A percentile compares a stretch with the other conserved stretches of the same genome.
phyloP scores from a whole-genome alignment of 805 yeast species.

The Wickerhamiella domercqiae region DNA sequence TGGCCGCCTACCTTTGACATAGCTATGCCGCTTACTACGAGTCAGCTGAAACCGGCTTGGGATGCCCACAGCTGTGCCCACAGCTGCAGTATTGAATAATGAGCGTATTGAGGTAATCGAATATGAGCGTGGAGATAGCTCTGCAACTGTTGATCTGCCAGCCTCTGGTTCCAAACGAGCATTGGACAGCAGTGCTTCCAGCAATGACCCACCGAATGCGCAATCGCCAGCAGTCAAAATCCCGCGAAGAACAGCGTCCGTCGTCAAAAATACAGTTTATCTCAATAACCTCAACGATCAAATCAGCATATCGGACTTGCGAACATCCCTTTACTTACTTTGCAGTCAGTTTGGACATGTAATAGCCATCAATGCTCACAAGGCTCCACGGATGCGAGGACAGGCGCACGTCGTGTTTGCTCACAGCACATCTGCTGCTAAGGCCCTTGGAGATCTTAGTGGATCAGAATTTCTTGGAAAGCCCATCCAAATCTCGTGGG shows the following conservation, averaged over 20 bases:
- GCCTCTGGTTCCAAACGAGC: neutral
- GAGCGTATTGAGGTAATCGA: neutral
- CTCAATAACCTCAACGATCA: conserved; percentile 27
- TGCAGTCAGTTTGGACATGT: conserved; percentile 27
- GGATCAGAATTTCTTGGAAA: conserved; percentile 24
- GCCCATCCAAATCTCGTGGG: conserved; percentile 20
- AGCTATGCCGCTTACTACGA: too few species aligned
- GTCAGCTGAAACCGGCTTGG: too few species aligned
- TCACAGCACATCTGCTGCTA: conserved; percentile 19
- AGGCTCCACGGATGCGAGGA: conserved; percentile 28
- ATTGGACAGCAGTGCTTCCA: too few species aligned
- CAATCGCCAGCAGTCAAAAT: too few species aligned
- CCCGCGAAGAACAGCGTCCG: too few species aligned
- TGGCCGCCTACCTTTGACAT: too few species aligned
- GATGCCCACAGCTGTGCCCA: neutral
- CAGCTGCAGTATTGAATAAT: neutral
- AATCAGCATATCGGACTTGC: conserved; percentile 22
- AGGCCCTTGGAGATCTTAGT: conserved; percentile 22
- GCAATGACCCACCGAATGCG: too few species aligned
- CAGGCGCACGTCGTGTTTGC: conserved; percentile 29
- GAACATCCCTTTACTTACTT: conserved; percentile 23
- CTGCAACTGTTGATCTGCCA: neutral
- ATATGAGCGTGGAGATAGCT: too few species aligned
- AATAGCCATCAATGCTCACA: conserved; percentile 24
- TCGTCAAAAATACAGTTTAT: conserved; percentile 27